phyloP scores from a whole-genome alignment of 768 basidiomycete genomes.

The Gautieria morchelliformis region DNA sequence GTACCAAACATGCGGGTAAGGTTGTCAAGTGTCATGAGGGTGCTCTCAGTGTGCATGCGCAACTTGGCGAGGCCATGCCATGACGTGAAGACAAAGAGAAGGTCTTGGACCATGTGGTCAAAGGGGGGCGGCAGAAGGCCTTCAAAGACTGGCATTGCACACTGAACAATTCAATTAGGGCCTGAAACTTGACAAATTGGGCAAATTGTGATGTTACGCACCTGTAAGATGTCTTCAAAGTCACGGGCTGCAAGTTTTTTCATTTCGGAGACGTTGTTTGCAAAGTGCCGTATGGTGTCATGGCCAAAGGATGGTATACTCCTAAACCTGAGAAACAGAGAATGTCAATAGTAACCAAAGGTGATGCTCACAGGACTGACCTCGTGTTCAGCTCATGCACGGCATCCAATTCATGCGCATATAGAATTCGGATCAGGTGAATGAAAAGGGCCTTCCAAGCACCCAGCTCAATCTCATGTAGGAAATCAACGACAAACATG shows the following conservation, averaged over 20 bases:
- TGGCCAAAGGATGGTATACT: slow-evolving; percentile 23
- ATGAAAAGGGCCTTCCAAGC: too few species aligned
- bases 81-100: slow-evolving; percentile 24
- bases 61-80: slow-evolving; percentile 34
- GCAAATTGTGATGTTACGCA: too few species aligned
- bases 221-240: slow-evolving; percentile 37
- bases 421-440: slow-evolving; percentile 23
- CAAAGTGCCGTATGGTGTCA: slow-evolving; percentile 27
- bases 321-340: slow-evolving; percentile 19
- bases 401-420: slow-evolving; percentile 13
- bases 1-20: slow-evolving; percentile 20
- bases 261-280: slow-evolving; percentile 26
- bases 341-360: not conserved
- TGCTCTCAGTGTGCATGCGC: slow-evolving; percentile 27
- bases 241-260: slow-evolving; percentile 28
- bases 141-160: slow-evolving; percentile 25
- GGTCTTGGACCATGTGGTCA: slow-evolving; percentile 20
- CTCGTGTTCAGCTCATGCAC: slow-evolving; percentile 17
- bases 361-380: not conserved
- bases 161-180: slow-evolving; percentile 15
- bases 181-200: not conserved
- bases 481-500: too few species aligned
- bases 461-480: too few species aligned
- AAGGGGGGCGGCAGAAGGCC: slow-evolving; percentile 20
- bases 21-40: slow-evolving; percentile 17